Evolutionary conservation across 2,329 filamentous ascomycete genomes (phyloP).

Genomic region (Lasiodiplodia theobromae): DNA sequence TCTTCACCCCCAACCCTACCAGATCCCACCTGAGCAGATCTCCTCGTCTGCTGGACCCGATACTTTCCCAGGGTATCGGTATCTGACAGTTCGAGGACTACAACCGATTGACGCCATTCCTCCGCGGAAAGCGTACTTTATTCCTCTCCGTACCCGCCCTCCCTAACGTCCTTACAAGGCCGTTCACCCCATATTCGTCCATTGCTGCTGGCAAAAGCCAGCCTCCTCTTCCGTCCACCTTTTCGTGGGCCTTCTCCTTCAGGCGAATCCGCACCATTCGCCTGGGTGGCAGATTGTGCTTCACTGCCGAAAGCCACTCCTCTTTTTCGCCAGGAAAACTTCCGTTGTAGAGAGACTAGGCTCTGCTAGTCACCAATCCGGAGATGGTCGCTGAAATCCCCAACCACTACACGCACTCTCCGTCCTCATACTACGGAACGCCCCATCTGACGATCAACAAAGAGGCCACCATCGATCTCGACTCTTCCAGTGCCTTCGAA

Average conservation of each 20-base stretch:
- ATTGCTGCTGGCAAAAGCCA: constrained; percentile 89
- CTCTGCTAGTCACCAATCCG: constrained; percentile 38
- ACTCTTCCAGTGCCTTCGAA: constrained; percentile 96
- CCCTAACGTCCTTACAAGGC: constrained; percentile 83
- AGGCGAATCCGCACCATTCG: constrained; percentile 89
- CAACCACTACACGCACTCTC: constrained; percentile 81
- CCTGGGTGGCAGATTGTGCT: constrained; percentile 98
- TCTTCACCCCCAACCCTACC: constrained; percentile 36
- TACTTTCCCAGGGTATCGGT: constrained; percentile 86
- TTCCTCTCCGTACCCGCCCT: constrained; percentile 83
- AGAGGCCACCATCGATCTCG: constrained; percentile 88
- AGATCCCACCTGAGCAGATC: constrained; percentile 60
- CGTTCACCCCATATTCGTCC: constrained; percentile 56
- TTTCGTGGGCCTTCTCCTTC: constrained; percentile 92
- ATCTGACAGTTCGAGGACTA: constrained; percentile 71
- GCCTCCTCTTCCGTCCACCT: constrained; percentile 67
- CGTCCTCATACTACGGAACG: constrained; percentile 76
- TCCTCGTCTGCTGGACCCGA: constrained; percentile 83
- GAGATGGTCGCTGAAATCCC: constrained; percentile 89
- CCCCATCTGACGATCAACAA: constrained; percentile 96
- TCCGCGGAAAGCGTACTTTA: constrained; percentile 80
- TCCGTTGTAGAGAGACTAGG: constrained; percentile 17
- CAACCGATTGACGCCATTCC: constrained; percentile 81
- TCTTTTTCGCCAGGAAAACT: background rate
- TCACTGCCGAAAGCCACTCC: constrained; percentile 59